These are phyloP conservation scores for Colletotrichum salicis DNA, from an alignment of 2,329 filamentous ascomycete species.

Conservation along the genomic window DNA sequence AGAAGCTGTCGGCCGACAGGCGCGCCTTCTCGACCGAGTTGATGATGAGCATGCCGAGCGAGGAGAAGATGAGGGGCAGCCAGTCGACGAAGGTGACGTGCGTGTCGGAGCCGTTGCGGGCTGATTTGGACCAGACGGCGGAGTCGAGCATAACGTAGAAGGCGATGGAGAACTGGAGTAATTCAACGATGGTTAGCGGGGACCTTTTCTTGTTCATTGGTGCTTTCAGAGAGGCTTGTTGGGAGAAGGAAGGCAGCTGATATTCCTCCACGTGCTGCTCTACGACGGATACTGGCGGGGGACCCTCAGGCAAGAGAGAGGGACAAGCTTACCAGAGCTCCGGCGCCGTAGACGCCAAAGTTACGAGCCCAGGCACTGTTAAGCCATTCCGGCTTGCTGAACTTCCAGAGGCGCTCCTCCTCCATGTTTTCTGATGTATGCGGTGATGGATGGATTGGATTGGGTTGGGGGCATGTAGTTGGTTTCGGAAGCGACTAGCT, in stretches of 20 bases:
- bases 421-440: slow-evolving; percentile 56
- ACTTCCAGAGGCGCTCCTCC: slow-evolving; percentile 75
- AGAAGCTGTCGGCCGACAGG: slow-evolving; percentile 71
- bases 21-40: slow-evolving; percentile 76
- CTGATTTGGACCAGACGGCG: slow-evolving; percentile 73
- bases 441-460: slow-evolving; percentile 6
- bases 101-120: slow-evolving; percentile 67
- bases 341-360: slow-evolving; percentile 70
- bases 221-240: neutral
- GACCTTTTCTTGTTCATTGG: neutral
- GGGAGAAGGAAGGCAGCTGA: neutral
- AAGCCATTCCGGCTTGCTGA: slow-evolving; percentile 73
- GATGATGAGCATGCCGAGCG: slow-evolving; percentile 77
- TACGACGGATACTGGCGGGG: neutral
- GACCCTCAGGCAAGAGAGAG: neutral
- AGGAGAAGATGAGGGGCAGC: slow-evolving; percentile 75
- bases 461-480: neutral
- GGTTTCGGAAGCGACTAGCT: neutral
- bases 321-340: slow-evolving; percentile 65
- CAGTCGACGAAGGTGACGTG: slow-evolving; percentile 77
- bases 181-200: neutral
- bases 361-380: slow-evolving; percentile 73
- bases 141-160: slow-evolving; percentile 77
- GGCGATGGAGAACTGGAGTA: slow-evolving; percentile 70
- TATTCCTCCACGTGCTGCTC: neutral